Evolutionary conservation across 2,329 filamentous ascomycete genomes (phyloP), one percentile per base, ranked within the genome.

Genomic region (Arachnopeziza araneosa): DNA sequence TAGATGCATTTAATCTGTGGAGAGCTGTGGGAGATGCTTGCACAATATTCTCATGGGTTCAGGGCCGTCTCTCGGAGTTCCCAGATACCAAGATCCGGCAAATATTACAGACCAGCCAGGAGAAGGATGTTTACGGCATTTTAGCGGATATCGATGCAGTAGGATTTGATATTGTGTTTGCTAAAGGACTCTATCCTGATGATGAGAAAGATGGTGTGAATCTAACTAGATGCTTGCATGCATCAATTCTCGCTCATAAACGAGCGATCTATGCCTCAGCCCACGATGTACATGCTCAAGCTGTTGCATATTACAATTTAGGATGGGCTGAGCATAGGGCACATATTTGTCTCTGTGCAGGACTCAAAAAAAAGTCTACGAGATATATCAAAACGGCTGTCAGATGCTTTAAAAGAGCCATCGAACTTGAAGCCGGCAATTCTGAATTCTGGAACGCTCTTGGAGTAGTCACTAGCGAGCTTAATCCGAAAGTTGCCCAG

Each of bases 361-460:
- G 75, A 2, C 69, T 80, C 53, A 72, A 72, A 57, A 86, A 85
- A 69, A 88, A 81, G 68, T 79, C 81, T 21, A 82, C 85, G 70
- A 82, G 81, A 66, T 92, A 91, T 66, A 79, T 95, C 53, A 93
- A 89, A 72, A 87, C 92, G 7, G 84, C 95, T 1, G 88, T 98
- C 64, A 83, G 87, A 58, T 95, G 91, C 68, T 98, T 99, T 81
- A 99, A 99, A 76, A 83, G 91, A 52, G 90, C 95, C 0, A 99
- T 99, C 65, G 95, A 98, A 75, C 80, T 97, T 1, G 96, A 99
- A 74, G 90, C 93, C 7, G 90, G 92, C 56, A 99, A 98, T 71
- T 80, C 91, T 0, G 93, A 98, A 67, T 98, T 98, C 73, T 99
- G 95, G 95, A 98, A 98, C 71, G 88, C 95, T 0, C 81, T 99